Evolutionary conservation across 2,329 filamentous ascomycete species (phyloP).

Genomic region (Rutstroemia sp.): DNA sequence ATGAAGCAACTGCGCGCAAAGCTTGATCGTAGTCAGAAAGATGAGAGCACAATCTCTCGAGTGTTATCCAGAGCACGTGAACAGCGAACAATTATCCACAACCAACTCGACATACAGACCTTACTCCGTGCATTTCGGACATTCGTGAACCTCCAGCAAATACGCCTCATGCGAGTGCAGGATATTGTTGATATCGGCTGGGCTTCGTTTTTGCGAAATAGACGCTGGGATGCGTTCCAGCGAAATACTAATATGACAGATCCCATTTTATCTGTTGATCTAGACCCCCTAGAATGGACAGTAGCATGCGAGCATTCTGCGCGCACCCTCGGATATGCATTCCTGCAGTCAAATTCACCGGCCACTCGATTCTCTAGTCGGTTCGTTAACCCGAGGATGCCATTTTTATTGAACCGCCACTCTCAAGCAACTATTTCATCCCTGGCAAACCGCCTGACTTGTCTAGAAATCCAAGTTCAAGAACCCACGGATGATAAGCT

Average conservation of each 20-base stretch:
- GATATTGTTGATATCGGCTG: conserved; percentile 50
- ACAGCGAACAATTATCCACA: conserved; percentile 20
- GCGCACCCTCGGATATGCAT: conserved; percentile 48
- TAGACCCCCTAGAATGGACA: conserved; percentile 51
- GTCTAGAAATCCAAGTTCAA: conserved; percentile 55
- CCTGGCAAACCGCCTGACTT: conserved; percentile 49
- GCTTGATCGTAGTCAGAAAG: conserved; percentile 7
- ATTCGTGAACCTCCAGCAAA: conserved; percentile 54
- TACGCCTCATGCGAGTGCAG: conserved; percentile 56
- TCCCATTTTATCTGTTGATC: conserved; percentile 35
- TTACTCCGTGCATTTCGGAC: conserved; percentile 29
- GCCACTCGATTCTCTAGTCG: conserved; percentile 38
- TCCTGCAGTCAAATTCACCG: conserved; percentile 47
- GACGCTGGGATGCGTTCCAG: conserved; percentile 15
- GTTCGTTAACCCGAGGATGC: conserved; percentile 55
- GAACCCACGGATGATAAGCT: conserved; percentile 44
- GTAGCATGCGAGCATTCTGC: conserved; percentile 55
- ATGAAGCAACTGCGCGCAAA: conserved; percentile 11
- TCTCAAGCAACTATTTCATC: conserved; percentile 40
- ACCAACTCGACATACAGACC: conserved; percentile 15
- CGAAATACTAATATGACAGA: conserved; percentile 17
- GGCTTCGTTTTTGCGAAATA: conserved; percentile 41
- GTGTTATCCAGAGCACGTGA: conserved; percentile 17
- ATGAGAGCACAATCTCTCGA: conserved; percentile 14
- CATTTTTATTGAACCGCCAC: conserved; percentile 40